Evolutionary conservation across 225 moss, liverwort and hornwort genomes (phyloP).

Genomic region (Pseudoscleropodium purum): DNA sequence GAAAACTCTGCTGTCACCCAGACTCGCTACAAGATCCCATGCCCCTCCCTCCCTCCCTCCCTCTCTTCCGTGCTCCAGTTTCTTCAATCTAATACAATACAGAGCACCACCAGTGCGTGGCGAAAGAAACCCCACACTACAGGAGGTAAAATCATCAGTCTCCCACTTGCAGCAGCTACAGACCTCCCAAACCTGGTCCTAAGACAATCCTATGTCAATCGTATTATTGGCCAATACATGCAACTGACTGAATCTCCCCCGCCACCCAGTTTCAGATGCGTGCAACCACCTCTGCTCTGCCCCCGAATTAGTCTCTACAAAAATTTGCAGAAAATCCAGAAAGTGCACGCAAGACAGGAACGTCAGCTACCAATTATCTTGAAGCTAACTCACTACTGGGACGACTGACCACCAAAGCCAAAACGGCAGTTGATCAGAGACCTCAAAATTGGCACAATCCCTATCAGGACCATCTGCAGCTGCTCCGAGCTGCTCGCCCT

Average conservation of each 20-base stretch:
- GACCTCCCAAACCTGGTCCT: conserved; percentile 4
- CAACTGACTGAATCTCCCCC: background rate
- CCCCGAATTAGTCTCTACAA: conserved; percentile 12
- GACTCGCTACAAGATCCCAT: conserved; percentile 5
- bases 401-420: conserved; percentile 33
- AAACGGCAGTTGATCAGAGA: conserved; percentile 47
- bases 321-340: conserved; percentile 27
- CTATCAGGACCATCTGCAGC: conserved; percentile 49
- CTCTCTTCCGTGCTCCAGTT: conserved; percentile 2
- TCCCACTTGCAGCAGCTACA: conserved; percentile 8
- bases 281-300: conserved; percentile 11
- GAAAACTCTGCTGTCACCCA: conserved; percentile 16
- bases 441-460: conserved; percentile 41
- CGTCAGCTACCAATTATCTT: background rate
- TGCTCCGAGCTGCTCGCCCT: conserved; percentile 48
- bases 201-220: background rate
- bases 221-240: conserved; percentile 12
- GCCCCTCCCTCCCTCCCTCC: background rate
- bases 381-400: conserved; percentile 14
- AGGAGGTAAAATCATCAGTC: background rate
- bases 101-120: conserved; percentile 18
- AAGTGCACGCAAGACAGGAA: background rate
- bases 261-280: background rate
- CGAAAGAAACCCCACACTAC: conserved; percentile 3
- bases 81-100: conserved; percentile 21